phyloP scores from a whole-genome alignment of 768 basidiomycete genomes.

The Galerina marginata region DNA sequence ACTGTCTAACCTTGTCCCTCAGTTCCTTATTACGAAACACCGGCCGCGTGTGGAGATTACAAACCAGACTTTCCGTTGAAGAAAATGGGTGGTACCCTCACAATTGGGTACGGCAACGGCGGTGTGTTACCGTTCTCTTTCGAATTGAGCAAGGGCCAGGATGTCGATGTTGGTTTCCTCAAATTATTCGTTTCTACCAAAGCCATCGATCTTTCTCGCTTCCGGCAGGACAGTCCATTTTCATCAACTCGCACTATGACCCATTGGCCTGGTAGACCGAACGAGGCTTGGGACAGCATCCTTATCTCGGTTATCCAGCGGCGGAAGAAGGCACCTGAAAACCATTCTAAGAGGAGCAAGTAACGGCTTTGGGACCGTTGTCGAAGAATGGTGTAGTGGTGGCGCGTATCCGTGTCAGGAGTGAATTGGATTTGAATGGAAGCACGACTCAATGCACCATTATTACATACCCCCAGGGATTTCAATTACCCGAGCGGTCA shows the following conservation, averaged over 20 bases:
- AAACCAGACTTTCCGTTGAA: not conserved
- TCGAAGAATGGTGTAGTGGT: not conserved
- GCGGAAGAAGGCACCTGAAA: not conserved
- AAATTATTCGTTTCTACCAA: conserved; percentile 16
- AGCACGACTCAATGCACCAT: too few relatives aligned
- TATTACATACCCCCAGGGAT: too few relatives aligned
- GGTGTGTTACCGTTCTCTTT: conserved; percentile 3
- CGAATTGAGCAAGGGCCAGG: not conserved
- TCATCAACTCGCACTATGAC: not conserved
- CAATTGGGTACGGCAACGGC: conserved; percentile 15
- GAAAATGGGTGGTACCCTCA: not conserved
- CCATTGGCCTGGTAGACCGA: not conserved
- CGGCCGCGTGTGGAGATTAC: too few relatives aligned
- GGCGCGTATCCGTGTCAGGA: too few relatives aligned
- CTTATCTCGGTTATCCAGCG: conserved; percentile 11
- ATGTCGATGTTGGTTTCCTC: conserved; percentile 14
- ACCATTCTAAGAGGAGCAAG: too few relatives aligned
- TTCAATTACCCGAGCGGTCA: too few relatives aligned
- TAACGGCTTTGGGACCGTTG: not conserved
- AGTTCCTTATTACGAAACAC: not conserved
- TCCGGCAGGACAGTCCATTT: conserved; percentile 4
- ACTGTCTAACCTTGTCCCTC: too few relatives aligned
- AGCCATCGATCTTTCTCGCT: conserved; percentile 1
- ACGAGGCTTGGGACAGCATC: conserved; percentile 3
- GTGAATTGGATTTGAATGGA: too few relatives aligned